These are phyloP conservation scores for Psilocybe cubensis DNA, from an alignment of 768 basidiomycete genomes.

Conservation along the genomic window DNA sequence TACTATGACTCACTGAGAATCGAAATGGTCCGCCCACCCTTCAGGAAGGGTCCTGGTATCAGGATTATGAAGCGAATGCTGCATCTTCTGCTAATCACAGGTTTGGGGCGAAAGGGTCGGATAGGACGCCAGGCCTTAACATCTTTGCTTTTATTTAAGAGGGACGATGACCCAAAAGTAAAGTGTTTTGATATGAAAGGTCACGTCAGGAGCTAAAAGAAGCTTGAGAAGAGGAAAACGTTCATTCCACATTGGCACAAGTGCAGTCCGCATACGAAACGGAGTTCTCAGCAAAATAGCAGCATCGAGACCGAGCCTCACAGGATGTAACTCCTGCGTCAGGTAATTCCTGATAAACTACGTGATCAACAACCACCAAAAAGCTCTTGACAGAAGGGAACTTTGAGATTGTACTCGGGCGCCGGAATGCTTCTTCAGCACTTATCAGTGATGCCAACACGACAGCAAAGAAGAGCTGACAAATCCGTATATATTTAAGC, in stretches of 20 bases:
- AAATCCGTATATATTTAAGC: not conserved
- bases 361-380: not conserved
- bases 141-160: constrained; percentile 10
- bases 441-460: not conserved
- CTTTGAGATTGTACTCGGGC: not conserved
- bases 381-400: not conserved
- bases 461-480: not conserved
- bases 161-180: constrained; percentile 6
- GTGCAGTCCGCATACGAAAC: not conserved
- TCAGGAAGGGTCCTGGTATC: constrained; percentile 23
- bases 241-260: constrained; percentile 1
- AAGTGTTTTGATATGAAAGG: constrained; percentile 7
- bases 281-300: not conserved
- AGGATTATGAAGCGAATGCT: constrained; percentile 15
- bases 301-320: constrained; percentile 5
- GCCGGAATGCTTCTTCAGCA: not conserved
- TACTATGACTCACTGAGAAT: constrained; percentile 23
- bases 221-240: constrained; percentile 10
- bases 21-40: constrained; percentile 29
- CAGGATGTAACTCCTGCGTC: not conserved
- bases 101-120: constrained; percentile 9
- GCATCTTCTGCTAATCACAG: constrained; percentile 11
- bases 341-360: constrained; percentile 1
- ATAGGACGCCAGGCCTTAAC: constrained; percentile 8
- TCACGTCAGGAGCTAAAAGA: constrained; percentile 5